These are phyloP conservation scores for Trichaptum fuscoviolaceum DNA, from an alignment of 768 basidiomycete species.

Conservation along the genomic window DNA sequence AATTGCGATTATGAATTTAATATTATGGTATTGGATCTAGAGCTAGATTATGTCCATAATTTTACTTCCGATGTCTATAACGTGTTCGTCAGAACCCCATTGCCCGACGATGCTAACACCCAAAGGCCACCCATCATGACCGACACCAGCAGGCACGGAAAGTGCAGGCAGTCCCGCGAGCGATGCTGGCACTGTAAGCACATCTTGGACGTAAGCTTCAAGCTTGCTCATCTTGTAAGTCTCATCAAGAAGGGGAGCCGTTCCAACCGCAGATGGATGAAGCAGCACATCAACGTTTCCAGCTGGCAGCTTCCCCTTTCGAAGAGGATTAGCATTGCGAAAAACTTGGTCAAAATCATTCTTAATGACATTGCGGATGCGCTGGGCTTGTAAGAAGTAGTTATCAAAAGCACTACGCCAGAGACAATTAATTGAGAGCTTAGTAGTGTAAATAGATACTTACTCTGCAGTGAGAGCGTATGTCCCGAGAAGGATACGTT, in stretches of 20 bases:
- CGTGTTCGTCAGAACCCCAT: conserved; percentile 72
- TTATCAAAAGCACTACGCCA: conserved; percentile 85
- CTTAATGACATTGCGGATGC: conserved; percentile 65
- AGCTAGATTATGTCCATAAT: conserved; percentile 27
- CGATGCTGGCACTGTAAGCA: conserved; percentile 88
- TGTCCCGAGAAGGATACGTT: conserved; percentile 83
- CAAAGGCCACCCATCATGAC: conserved; percentile 68
- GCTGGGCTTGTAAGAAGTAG: conserved; percentile 91
- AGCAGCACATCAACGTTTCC: conserved; percentile 71
- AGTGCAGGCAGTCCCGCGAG: conserved; percentile 85
- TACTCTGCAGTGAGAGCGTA: conserved; percentile 91
- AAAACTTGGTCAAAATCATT: conserved; percentile 74
- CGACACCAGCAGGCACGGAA: conserved; percentile 54
- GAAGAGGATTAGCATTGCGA: conserved; percentile 38
- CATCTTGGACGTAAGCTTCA: conserved; percentile 80
- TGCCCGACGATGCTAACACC: conserved; percentile 82
- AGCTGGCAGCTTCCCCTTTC: neutral
- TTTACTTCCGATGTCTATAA: conserved; percentile 47
- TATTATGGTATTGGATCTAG: too few relatives aligned
- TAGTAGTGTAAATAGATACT: conserved; percentile 22
- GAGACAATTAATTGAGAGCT: neutral
- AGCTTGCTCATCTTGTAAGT: conserved; percentile 23
- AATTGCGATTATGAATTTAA: too few relatives aligned
- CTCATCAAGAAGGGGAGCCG: conserved; percentile 57
- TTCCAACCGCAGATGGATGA: conserved; percentile 84